phyloP scores from a whole-genome alignment of 164 flowering plant genomes.

The Macadamia integrifolia region DNA sequence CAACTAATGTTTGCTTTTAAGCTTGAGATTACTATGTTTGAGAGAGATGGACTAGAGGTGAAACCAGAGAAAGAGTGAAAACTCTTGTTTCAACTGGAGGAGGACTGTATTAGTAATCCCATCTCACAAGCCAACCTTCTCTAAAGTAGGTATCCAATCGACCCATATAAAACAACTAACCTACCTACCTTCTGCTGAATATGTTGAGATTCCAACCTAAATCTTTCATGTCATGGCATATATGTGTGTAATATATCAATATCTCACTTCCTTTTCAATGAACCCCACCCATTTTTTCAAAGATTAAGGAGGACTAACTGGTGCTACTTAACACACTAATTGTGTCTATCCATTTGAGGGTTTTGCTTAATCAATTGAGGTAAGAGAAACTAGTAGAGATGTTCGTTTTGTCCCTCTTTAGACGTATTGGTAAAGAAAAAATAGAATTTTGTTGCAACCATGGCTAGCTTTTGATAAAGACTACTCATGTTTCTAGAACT shows the following conservation, averaged over 20 bases:
- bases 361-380: not conserved
- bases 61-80: not conserved
- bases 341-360: too few species aligned
- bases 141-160: constrained; percentile 17
- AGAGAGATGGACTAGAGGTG: not conserved
- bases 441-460: not conserved
- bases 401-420: not conserved
- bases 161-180: constrained; percentile 20
- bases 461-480: too few species aligned
- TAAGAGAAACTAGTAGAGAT: not conserved
- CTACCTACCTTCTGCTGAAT: constrained; percentile 21
- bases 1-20: not conserved
- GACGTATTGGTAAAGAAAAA: not conserved
- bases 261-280: not conserved
- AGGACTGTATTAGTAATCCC: constrained; percentile 5
- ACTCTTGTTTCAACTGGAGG: not conserved
- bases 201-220: constrained; percentile 20
- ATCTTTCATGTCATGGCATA: constrained; percentile 3
- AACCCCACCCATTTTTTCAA: not conserved
- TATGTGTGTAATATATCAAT: not conserved
- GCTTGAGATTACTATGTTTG: not conserved
- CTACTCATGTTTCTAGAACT: too few species aligned
- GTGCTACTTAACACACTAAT: too few species aligned
- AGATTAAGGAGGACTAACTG: not conserved
- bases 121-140: constrained; percentile 13